These are phyloP conservation scores for Microbotryomycetes sp. DNA, from an alignment of 1,284 basidiomycete species.

Conservation along the genomic window DNA sequence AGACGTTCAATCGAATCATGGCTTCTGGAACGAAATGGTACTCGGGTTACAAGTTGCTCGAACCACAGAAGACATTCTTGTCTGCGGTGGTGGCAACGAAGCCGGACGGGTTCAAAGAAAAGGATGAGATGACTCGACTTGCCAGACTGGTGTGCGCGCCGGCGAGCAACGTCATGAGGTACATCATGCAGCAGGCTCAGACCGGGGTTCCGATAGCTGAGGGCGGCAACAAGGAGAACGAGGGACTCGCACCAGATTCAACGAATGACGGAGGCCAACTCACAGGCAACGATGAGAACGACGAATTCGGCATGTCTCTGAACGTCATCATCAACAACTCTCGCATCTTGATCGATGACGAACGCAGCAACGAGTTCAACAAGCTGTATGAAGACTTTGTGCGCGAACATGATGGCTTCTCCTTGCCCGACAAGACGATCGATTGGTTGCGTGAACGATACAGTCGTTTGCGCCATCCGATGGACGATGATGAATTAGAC, in stretches of 20 bases:
- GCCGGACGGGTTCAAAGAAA: not conserved
- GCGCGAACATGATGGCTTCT: not conserved
- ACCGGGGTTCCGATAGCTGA: too few species aligned
- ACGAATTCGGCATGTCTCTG: not conserved
- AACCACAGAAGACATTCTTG: conserved; percentile 19
- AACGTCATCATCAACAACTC: not conserved
- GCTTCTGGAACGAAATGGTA: conserved; percentile 14
- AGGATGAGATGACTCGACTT: not conserved
- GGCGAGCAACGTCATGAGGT: not conserved
- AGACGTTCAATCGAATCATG: not conserved
- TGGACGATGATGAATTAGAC: not conserved
- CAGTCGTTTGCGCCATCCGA: not conserved
- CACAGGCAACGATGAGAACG: not conserved
- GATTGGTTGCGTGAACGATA: not conserved
- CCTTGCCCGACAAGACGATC: not conserved
- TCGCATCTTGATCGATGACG: not conserved
- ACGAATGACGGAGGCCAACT: not conserved
- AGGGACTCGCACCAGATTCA: too few species aligned
- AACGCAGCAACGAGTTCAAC: not conserved
- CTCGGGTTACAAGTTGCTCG: conserved; percentile 21
- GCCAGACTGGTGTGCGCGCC: not conserved
- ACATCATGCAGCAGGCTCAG: not conserved
- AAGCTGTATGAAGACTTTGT: not conserved
- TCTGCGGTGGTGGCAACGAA: not conserved
- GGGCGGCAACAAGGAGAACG: not conserved